Conservation (phyloP, 1,284 basidiomycete genomes). For the Thecaphora thlaspeos region DNA sequence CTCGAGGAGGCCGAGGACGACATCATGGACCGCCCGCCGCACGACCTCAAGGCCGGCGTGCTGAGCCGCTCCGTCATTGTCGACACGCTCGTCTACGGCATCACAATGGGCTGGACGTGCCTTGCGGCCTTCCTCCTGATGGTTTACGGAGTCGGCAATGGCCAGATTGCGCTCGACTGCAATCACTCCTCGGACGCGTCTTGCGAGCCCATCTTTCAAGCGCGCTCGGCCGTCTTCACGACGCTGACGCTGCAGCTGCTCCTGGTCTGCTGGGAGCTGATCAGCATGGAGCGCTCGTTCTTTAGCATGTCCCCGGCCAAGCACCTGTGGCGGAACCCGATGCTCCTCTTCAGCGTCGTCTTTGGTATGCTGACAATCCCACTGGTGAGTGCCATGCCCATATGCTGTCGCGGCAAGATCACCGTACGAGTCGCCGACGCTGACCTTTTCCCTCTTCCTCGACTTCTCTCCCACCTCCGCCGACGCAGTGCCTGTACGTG, state of each 20-base stretch:
- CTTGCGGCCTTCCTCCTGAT: constrained; percentile 46
- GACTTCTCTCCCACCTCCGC: too few relatives aligned
- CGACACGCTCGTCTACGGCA: constrained; percentile 50
- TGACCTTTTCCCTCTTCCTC: too few relatives aligned
- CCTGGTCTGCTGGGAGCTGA: constrained; percentile 48
- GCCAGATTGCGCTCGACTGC: constrained; percentile 36
- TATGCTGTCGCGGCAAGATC: too few relatives aligned
- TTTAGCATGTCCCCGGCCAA: constrained; percentile 41
- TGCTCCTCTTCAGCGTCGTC: constrained; percentile 47
- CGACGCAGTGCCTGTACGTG: constrained; percentile 50
- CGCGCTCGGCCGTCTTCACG: constrained; percentile 47
- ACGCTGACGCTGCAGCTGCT: constrained; percentile 45
- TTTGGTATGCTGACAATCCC: constrained; percentile 42
- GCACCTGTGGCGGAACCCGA: constrained; percentile 41
- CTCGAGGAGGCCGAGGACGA: constrained; percentile 42
- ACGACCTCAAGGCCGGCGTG: constrained; percentile 43
- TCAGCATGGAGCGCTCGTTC: constrained; percentile 47
- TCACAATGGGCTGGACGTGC: constrained; percentile 46
- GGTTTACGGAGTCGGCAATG: constrained; percentile 46
- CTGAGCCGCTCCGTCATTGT: constrained; percentile 42
- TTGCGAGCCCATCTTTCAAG: constrained; percentile 48
- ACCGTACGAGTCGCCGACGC: too few relatives aligned
- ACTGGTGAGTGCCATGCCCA: too few relatives aligned
- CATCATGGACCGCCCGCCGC: constrained; percentile 47
- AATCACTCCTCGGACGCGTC: constrained; percentile 36